These are phyloP conservation scores for Chrysochromulina tobinii DNA, from an alignment of 78 protist species.

Conservation along the genomic window DNA sequence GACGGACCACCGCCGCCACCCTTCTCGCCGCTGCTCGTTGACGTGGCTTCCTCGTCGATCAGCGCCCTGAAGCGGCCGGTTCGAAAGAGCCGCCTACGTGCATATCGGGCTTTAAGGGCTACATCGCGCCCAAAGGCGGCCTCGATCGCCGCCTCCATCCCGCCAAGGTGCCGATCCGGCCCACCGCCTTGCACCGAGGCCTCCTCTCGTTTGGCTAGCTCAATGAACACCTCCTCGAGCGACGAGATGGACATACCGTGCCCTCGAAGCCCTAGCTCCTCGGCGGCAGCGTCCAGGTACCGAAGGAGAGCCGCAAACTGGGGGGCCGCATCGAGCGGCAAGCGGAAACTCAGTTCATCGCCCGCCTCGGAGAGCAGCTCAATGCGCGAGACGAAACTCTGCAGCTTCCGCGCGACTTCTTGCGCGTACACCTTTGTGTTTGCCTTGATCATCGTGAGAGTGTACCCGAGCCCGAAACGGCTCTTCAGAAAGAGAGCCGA, in stretches of 20 bases:
- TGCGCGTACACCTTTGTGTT: neutral
- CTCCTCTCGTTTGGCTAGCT: neutral
- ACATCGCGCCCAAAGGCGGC: too few species aligned
- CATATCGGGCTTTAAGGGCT: too few species aligned
- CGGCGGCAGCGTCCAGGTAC: neutral
- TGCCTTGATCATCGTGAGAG: neutral
- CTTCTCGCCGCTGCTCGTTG: too few species aligned
- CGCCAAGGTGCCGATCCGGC: too few species aligned
- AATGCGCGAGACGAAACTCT: neutral
- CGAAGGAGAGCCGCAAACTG: neutral
- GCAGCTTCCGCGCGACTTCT: neutral
- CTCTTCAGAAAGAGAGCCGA: constrained; percentile 27
- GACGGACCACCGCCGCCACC: too few species aligned
- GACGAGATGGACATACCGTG: constrained; percentile 29
- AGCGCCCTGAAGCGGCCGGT: too few species aligned
- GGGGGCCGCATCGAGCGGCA: neutral
- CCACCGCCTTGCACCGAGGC: neutral
- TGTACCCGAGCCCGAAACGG: constrained; percentile 12
- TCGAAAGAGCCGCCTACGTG: too few species aligned
- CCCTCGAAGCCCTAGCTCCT: neutral
- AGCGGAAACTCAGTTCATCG: neutral
- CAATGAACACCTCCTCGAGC: constrained; percentile 38
- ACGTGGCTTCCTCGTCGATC: too few species aligned
- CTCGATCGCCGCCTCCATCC: too few species aligned
- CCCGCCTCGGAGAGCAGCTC: neutral